These are phyloP conservation scores for Rhizophagus sp. DNA, from an alignment of 192 early-diverging fungal genomes.

Conservation along the genomic window DNA sequence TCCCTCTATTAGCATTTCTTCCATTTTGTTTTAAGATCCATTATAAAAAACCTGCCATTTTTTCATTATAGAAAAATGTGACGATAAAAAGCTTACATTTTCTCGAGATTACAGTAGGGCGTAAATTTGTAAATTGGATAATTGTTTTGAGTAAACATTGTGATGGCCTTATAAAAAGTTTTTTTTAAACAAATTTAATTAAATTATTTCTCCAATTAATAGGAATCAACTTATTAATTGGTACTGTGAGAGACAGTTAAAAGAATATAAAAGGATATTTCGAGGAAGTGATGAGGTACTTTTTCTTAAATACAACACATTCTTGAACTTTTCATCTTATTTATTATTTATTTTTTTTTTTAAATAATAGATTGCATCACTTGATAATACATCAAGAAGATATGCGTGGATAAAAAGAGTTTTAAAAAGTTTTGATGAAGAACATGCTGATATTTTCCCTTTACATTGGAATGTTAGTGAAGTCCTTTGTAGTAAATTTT, in stretches of 20 bases:
- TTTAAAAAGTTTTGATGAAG: constrained; percentile 89
- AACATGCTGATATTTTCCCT: constrained; percentile 83
- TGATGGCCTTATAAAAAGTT: no score
- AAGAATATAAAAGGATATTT: constrained; percentile 82
- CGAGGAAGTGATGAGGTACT: constrained; percentile 38
- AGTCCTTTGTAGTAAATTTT: constrained; percentile 72
- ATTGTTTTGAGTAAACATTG: no score
- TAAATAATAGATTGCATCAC: constrained; percentile 78
- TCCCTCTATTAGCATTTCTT: no score
- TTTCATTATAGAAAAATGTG: no score
- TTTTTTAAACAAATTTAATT: no score
- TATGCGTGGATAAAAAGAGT: constrained; percentile 93
- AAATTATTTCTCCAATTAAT: not conserved
- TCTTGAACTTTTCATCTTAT: constrained; percentile 29
- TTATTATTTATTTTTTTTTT: not conserved
- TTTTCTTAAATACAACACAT: not conserved
- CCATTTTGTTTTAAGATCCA: no score
- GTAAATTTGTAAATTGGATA: no score
- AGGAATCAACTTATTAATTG: constrained; percentile 66
- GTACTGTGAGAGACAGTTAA: constrained; percentile 83
- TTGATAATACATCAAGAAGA: constrained; percentile 82
- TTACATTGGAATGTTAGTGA: constrained; percentile 75
- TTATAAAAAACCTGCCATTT: no score
- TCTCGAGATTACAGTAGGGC: no score
- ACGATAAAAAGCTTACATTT: no score